phyloP scores from a whole-genome alignment of 305 asterid genomes.

The Rubia peregrina region DNA sequence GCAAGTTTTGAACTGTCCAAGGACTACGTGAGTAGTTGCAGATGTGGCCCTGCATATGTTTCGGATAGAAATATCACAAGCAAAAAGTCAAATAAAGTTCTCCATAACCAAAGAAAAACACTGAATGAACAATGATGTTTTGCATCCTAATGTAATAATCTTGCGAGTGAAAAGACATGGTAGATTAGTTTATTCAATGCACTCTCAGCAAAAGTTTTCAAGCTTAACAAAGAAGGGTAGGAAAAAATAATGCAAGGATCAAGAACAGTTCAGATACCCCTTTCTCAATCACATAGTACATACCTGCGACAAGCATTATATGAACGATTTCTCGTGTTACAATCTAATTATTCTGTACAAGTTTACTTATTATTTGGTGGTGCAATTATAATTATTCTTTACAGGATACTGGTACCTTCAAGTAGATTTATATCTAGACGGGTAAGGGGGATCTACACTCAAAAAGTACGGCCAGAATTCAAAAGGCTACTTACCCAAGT shows the following conservation, averaged over 20 bases:
- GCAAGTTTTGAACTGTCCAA: conserved; percentile 96
- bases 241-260: conserved; percentile 3
- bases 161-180: background rate
- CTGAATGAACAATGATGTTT: background rate
- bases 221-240: background rate
- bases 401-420: background rate
- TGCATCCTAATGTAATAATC: background rate
- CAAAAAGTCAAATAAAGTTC: background rate
- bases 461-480: conserved; percentile 6
- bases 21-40: conserved; percentile 94
- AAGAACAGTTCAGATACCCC: background rate
- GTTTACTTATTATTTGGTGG: background rate
- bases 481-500: conserved; percentile 58
- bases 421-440: background rate
- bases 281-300: background rate
- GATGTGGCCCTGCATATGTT: conserved; percentile 66
- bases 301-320: background rate
- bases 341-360: background rate
- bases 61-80: conserved; percentile 6
- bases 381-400: background rate
- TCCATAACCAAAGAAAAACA: background rate
- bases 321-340: background rate
- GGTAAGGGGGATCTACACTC: background rate
- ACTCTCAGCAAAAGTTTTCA: background rate
- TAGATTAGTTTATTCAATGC: background rate